Base-by-base conservation (phyloP, 352 stramenopile species). In the Pythium rhizo-oryzae region DNA sequence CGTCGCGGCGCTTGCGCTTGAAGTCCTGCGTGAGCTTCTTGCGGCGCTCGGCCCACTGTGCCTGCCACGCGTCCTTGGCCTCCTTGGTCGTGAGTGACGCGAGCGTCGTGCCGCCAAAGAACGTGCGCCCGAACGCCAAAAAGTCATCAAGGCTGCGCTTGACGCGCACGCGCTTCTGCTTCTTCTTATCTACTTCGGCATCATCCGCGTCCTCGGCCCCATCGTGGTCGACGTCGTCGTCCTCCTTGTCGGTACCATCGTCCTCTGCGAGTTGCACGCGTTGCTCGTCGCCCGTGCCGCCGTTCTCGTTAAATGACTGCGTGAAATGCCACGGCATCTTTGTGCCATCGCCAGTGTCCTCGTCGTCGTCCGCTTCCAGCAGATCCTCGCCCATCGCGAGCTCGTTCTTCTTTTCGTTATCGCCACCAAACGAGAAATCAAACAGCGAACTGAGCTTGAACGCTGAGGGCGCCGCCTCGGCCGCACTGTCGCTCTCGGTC, bases 401-500 rank as follows among this genome's bases (percentile, higher is more conserved):
- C 1, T 68, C 62, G 21, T 68, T 62, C 43, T 69, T 68, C 28
- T 74, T 69, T 6, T 67, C 65, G n/a, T 82, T 77, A n/a, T 84
- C 79, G 3, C 81, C 80, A 28, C 77, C 80, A 56, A 86, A 77
- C 2, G 79, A 75, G 23, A 86, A 82, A 7, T 80, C 79, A 59
- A 94, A 94, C 43, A 94, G 70, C 30, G 84, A 87, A 28, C 82
- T 90, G 24, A 94, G 71, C 62, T 90, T 89, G 65, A 94, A 94
- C 6, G 77, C 67, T 19, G 68, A 75, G 25, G 65, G 43, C 16
- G 75, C 44, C 30, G 39, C 71, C 16, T 60, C 56, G 5, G 67
- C 69, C 5, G 41, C 24, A 18, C 47, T n/a, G 0, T 62, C 50
- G 25, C 43, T 60, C 44, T 61, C 61, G 0, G 59, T 1, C 13